These are phyloP conservation scores for Neurospora sp. DNA, from an alignment of 495 filamentous ascomycete genomes.

Conservation along the genomic window DNA sequence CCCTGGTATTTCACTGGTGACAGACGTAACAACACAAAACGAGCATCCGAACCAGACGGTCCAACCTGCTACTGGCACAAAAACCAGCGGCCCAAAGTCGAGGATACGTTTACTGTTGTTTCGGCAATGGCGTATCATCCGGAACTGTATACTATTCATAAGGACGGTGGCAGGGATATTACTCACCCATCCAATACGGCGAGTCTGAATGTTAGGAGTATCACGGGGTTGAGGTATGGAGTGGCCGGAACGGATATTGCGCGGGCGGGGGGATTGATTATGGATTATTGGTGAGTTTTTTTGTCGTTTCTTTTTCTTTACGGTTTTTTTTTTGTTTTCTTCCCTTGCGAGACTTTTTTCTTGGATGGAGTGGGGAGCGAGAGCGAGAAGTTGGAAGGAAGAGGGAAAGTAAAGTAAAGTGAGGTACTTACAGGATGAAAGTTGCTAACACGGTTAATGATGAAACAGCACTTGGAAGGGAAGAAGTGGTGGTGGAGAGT, in stretches of 20 bases:
- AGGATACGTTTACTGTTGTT: neutral
- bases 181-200: neutral
- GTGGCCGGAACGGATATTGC: neutral
- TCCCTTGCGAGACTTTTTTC: no score
- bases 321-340: no score
- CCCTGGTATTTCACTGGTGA: neutral
- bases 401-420: no score
- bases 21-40: neutral
- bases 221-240: neutral
- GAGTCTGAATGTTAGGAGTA: neutral
- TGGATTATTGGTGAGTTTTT: neutral
- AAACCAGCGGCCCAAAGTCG: neutral
- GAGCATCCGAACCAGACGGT: neutral
- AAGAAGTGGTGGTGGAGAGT: neutral
- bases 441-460: neutral
- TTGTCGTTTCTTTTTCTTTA: no score
- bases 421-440: no score
- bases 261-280: neutral
- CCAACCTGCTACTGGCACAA: neutral
- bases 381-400: no score
- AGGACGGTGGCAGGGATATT: neutral
- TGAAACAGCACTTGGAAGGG: neutral
- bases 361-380: no score
- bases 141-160: neutral
- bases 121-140: neutral